Evolutionary conservation across 176 grass and related monocot genomes (phyloP).

Genomic region (Zea luxurians): DNA sequence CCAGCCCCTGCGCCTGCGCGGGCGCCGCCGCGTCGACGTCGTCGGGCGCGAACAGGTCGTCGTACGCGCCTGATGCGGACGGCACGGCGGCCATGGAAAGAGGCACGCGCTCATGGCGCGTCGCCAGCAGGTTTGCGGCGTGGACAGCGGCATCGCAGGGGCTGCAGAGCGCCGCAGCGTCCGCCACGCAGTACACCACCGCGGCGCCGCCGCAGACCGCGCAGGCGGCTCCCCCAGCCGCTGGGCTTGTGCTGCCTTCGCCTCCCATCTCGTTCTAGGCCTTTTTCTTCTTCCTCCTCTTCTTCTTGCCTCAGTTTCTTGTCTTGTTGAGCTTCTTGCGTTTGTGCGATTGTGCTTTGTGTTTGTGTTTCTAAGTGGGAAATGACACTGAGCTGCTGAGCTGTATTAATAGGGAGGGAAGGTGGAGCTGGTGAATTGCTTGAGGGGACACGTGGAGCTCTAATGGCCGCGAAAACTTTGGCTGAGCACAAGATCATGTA

Average conservation of each 20-base stretch:
- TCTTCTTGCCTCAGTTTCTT: background rate
- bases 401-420: constrained; percentile 46
- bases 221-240: constrained; percentile 19
- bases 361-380: constrained; percentile 29
- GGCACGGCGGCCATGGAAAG: background rate
- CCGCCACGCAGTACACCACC: constrained; percentile 50
- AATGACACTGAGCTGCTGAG: constrained; percentile 42
- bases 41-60: constrained; percentile 45
- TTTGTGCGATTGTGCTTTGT: background rate
- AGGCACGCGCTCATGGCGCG: constrained; percentile 53
- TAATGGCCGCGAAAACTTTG: constrained; percentile 38
- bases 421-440: constrained; percentile 40
- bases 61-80: constrained; percentile 44
- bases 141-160: constrained; percentile 61
- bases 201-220: constrained; percentile 48
- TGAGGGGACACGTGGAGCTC: constrained; percentile 37
- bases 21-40: constrained; percentile 7
- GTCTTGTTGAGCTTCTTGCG: background rate
- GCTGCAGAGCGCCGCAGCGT: constrained; percentile 55
- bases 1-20: background rate
- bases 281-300: too few relatives aligned
- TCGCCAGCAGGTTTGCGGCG: constrained; percentile 42
- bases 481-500: background rate
- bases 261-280: constrained; percentile 24
- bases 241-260: constrained; percentile 41